Evolutionary conservation across 805 yeast genomes (phyloP).

Genomic region (Starmerella ratchasimensis): DNA sequence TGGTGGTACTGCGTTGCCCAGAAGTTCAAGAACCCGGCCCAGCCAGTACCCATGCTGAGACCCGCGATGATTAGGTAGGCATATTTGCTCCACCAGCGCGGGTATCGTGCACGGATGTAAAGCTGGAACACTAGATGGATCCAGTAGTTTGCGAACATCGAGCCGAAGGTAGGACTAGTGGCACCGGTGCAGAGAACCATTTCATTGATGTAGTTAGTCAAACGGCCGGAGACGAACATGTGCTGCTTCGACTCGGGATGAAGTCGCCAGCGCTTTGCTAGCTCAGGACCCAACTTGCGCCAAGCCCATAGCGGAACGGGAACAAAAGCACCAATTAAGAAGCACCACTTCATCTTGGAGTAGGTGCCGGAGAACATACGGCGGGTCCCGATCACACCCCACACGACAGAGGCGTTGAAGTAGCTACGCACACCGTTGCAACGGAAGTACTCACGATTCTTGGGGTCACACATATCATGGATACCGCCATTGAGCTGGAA

Average conservation of each 20-base stretch:
- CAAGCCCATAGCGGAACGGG: slow-evolving; percentile 15
- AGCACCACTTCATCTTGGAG: slow-evolving; percentile 49
- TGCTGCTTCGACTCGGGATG: slow-evolving; percentile 18
- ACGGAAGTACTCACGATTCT: slow-evolving; percentile 24
- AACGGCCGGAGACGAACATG: slow-evolving; percentile 25
- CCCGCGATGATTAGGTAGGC: slow-evolving; percentile 38
- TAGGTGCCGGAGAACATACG: slow-evolving; percentile 36
- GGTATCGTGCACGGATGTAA: slow-evolving; percentile 31
- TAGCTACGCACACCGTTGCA: slow-evolving; percentile 31
- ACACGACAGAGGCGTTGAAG: slow-evolving; percentile 34
- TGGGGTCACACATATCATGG: slow-evolving; percentile 22
- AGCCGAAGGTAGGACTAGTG: background rate
- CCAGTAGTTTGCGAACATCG: slow-evolving; percentile 29
- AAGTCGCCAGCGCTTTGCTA: slow-evolving; percentile 1
- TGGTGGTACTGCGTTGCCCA: slow-evolving; percentile 28
- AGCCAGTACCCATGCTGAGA: slow-evolving; percentile 37
- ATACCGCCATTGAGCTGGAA: slow-evolving; percentile 26
- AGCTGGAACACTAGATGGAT: slow-evolving; percentile 34
- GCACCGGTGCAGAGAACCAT: slow-evolving; percentile 7
- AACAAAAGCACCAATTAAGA: slow-evolving; percentile 38
- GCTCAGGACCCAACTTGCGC: slow-evolving; percentile 2
- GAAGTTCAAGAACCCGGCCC: slow-evolving; percentile 34
- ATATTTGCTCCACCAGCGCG: slow-evolving; percentile 41
- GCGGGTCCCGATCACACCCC: slow-evolving; percentile 38
- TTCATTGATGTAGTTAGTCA: slow-evolving; percentile 9